Percentiles rank a stretch among this genome's conserved stretches.
Evolutionary conservation across 2,329 filamentous ascomycete genomes (phyloP).

Genomic region (Decorospora gaudefroyi): DNA sequence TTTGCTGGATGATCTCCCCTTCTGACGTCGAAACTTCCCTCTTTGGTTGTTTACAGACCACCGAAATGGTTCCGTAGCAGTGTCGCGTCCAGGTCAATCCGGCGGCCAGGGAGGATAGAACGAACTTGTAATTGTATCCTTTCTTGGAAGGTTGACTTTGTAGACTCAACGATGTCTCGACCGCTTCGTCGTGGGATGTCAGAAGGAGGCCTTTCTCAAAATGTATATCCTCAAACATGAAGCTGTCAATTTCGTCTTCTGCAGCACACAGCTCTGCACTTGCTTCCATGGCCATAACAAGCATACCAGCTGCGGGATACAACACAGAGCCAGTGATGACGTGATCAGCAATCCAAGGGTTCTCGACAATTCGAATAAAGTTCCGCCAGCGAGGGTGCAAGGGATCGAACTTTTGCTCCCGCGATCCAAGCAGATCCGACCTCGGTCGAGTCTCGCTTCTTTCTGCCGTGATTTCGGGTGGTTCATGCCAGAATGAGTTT

Average conservation of each 20-base stretch:
- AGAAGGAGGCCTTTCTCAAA: conserved; percentile 9
- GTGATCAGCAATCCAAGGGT: conserved; percentile 24
- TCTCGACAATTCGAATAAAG: conserved; percentile 9
- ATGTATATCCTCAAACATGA: conserved; percentile 7
- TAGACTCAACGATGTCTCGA: too few relatives aligned
- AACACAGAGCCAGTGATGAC: conserved; percentile 37
- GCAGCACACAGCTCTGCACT: too few relatives aligned
- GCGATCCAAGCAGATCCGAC: conserved; percentile 11
- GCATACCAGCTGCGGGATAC: conserved; percentile 53
- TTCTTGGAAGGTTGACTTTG: too few relatives aligned
- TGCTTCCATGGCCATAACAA: conserved; percentile 47
- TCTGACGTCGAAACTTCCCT: too few relatives aligned
- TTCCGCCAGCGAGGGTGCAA: conserved; percentile 16
- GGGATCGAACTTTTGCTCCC: conserved; percentile 4
- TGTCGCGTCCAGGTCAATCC: too few relatives aligned
- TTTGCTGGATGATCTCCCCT: too few relatives aligned
- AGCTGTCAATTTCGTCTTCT: conserved; percentile 6
- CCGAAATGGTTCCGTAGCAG: too few relatives aligned
- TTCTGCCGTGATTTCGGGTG: conserved; percentile 6
- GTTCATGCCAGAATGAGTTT: conserved; percentile 9
- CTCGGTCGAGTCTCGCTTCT: conserved; percentile 7
- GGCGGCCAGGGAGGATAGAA: too few relatives aligned
- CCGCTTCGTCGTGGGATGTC: too few relatives aligned
- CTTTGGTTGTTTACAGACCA: too few relatives aligned
- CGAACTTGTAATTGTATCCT: too few relatives aligned